Evolutionary conservation across 2,329 filamentous ascomycete species (phyloP).

Genomic region (Coniochaeta sp.): DNA sequence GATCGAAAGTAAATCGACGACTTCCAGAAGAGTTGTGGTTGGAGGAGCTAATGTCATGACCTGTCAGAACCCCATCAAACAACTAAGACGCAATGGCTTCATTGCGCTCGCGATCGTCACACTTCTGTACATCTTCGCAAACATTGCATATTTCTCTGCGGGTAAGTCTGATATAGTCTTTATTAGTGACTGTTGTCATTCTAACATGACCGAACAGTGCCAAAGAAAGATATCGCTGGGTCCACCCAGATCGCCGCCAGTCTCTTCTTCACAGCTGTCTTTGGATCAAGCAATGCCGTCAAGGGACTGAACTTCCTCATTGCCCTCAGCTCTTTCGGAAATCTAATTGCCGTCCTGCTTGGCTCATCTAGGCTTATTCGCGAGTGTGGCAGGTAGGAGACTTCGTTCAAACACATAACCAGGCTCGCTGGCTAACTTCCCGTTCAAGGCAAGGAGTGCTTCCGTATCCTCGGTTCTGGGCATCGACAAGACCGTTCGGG

Average conservation of each 20-base stretch:
- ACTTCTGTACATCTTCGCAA: constrained; percentile 48
- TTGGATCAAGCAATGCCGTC: constrained; percentile 39
- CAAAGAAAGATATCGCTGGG: constrained; percentile 40
- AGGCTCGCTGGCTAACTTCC: not conserved
- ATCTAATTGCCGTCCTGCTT: constrained; percentile 46
- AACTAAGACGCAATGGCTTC: constrained; percentile 41
- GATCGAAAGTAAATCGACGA: not conserved
- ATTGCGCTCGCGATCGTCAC: constrained; percentile 42
- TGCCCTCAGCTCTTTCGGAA: constrained; percentile 49
- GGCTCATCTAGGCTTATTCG: constrained; percentile 49
- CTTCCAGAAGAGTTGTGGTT: not conserved
- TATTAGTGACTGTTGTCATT: not conserved
- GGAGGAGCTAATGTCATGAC: not conserved
- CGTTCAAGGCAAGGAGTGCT: constrained; percentile 47
- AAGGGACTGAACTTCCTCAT: constrained; percentile 50
- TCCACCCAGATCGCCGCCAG: constrained; percentile 46
- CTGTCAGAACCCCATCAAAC: constrained; percentile 43
- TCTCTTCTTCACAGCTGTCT: constrained; percentile 51
- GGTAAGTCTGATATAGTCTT: constrained; percentile 15
- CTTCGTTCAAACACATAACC: not conserved
- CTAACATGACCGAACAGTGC: constrained; percentile 22
- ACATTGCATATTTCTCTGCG: constrained; percentile 53
- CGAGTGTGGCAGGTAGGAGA: constrained; percentile 44
- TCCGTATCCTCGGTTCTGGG: constrained; percentile 51
- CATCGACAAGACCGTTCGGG: constrained; percentile 53